Evolutionary conservation across 768 basidiomycete species (phyloP), one percentile per base, ranked within the genome.

Genomic region (Mycena sanguinolenta): DNA sequence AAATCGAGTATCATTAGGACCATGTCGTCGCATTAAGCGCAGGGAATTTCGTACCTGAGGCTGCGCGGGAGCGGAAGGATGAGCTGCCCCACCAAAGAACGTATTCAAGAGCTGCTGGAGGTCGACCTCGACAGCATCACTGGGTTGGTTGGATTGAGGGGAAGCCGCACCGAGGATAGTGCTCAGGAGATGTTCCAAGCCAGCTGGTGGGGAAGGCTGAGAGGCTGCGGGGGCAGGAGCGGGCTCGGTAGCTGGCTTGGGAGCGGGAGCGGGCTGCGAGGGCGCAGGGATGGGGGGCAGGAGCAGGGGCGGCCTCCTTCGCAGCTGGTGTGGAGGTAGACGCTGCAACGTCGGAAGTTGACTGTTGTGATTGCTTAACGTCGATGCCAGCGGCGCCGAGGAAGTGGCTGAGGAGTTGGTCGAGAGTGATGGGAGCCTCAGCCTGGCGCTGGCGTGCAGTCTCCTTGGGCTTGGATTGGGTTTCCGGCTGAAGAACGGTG

Each of bases 81-180:
- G 7, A 57, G 38, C n/a, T 16, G 57, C 36, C 1, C 59, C 63
- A 2, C 67, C 68, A 2, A 67, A 16, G 54, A 72, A 70, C 62
- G 70, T 67, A 44, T 65, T 69, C 34, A 72, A 19, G 17, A 74
- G 70, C 58, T 69, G 70, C 42, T 62, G 63, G 8, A 71, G 12
- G 38, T 67, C 65, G 55, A 30, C 49, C 32, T 63, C 9, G 28
- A 10, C 32, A 3, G 21, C 44, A 12, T 3, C 38, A 19, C 30
- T 25, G n/a, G 17, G 16, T 46, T 46, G 44, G 19, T 21, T 21
- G 44, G 44, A n/a, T n/a, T 27, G 23, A 17, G 49, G 13, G 10
- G 30, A 21, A 17, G 59, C 60, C 32, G 32, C 5, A 21, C 13
- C 60, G 61, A 54, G 38, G 49, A 8, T 12, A 12, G 21, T 8